Evolutionary conservation across 1,284 basidiomycete genomes (phyloP), one percentile per base, ranked within the genome.

Genomic region (Pulchroboletus neoregius): DNA sequence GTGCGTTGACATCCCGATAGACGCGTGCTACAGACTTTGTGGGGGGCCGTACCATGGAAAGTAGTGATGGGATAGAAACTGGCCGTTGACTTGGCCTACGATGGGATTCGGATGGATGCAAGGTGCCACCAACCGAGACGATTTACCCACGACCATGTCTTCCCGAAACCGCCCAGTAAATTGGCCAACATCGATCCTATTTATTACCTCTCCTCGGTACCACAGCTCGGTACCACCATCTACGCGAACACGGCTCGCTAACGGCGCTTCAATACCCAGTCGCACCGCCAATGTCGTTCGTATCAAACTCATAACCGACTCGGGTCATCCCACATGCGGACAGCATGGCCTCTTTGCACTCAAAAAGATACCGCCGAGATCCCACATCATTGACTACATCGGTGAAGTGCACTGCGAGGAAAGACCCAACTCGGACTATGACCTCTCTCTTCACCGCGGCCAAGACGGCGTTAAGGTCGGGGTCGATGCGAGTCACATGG

Each of bases 371-470:
- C 70, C 76, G 1, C 70, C 79, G 4, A 75, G 76, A 42, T 77
- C 81, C 15, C 79, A 83, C 54, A 79, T 95, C 37, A 64, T 94
- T 6, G 84, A 91, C 47, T 96, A 96, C 61, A 68, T 88, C 23
- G 94, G 93, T 30, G 79, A 92, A 58, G 75, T 94, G n/a, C 90
- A 91, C 57, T 79, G 78, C 55, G 82, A 90, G 56, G 79, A 81
- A 31, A 78, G 89, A 45, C 70, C 70, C 16, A 66, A 75, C 20
- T 88, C 84, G 13, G 84, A 94, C 66, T 96, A 96, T 63, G 94
- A 96, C 67, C 71, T 96, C 31, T 91, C 84, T 4, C 74, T 94
- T 5, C 72, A 82, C 60, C 82, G 87, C 41, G 66, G 72, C 32
- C 66, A 71, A 48, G 71, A 75, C 46, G 77, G 79, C 6, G 54